Evolutionary conservation across 495 filamentous ascomycete genomes (phyloP).

Genomic region (Aspergillus coremiiformis): DNA sequence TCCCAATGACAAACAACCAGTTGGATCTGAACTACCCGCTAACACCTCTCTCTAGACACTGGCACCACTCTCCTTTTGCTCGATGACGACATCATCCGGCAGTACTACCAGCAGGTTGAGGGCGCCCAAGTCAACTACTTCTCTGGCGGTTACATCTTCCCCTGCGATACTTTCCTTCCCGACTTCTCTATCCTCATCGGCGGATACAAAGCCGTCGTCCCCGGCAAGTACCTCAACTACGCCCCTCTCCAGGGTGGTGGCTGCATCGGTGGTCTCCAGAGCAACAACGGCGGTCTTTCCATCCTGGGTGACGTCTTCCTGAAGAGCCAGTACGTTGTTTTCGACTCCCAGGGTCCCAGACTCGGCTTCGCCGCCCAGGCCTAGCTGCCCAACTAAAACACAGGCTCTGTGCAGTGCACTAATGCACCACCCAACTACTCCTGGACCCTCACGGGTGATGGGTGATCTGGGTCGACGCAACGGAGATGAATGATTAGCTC

Average conservation of each 20-base stretch:
- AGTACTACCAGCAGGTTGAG: slow-evolving; percentile 56
- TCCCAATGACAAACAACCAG: background rate
- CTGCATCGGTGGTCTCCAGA: slow-evolving; percentile 54
- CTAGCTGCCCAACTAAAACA: slow-evolving; percentile 3
- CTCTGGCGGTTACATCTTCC: slow-evolving; percentile 60
- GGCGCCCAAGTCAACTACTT: slow-evolving; percentile 39
- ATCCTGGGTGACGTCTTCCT: slow-evolving; percentile 76
- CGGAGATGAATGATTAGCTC: background rate
- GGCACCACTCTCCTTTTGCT: slow-evolving; percentile 69
- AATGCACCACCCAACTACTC: background rate
- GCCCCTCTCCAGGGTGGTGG: slow-evolving; percentile 34
- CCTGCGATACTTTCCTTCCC: slow-evolving; percentile 56
- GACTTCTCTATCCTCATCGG: slow-evolving; percentile 53
- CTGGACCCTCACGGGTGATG: background rate
- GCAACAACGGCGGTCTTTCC: slow-evolving; percentile 52
- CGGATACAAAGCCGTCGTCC: slow-evolving; percentile 37
- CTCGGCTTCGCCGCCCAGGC: slow-evolving; percentile 55
- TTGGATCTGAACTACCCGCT: background rate
- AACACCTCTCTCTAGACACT: slow-evolving; percentile 34
- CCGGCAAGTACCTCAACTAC: slow-evolving; percentile 39
- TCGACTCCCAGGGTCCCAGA: slow-evolving; percentile 49
- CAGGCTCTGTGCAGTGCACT: background rate
- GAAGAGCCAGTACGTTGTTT: slow-evolving; percentile 72
- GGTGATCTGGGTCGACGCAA: background rate
- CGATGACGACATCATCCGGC: slow-evolving; percentile 44